These are phyloP conservation scores for Phytophthora sansomeana DNA, from an alignment of 352 stramenopile genomes.

Conservation along the genomic window DNA sequence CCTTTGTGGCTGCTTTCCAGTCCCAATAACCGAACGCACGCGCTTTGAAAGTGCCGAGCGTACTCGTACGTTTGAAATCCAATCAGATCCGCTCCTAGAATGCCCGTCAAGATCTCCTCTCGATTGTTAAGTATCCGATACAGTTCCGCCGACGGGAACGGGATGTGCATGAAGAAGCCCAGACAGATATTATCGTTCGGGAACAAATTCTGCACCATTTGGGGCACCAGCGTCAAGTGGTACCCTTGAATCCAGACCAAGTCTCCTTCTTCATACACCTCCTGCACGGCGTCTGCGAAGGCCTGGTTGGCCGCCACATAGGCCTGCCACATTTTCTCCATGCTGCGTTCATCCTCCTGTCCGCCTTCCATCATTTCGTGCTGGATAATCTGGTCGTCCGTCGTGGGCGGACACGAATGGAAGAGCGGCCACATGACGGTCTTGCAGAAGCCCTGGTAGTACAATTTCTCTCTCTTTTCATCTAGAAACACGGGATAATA, in stretches of 20 bases:
- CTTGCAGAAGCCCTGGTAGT: conserved; percentile 93
- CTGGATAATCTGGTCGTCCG: conserved; percentile 75
- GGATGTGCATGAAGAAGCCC: conserved; percentile 92
- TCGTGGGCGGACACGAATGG: conserved; percentile 86
- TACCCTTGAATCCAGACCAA: conserved; percentile 93
- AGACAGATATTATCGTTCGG: conserved; percentile 91
- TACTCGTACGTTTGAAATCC: conserved; percentile 94
- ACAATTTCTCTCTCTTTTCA: conserved; percentile 84
- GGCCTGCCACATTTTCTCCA: conserved; percentile 89
- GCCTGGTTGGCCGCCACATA: conserved; percentile 90
- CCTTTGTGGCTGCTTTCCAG: conserved; percentile 90
- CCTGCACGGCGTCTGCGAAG: conserved; percentile 88
- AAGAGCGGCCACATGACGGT: conserved; percentile 93
- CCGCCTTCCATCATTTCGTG: conserved; percentile 61
- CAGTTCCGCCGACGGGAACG: conserved; percentile 90
- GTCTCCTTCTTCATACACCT: conserved; percentile 91
- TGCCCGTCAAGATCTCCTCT: conserved; percentile 88
- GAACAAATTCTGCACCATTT: conserved; percentile 91
- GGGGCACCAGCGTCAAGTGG: conserved; percentile 89
- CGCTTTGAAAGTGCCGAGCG: conserved; percentile 90
- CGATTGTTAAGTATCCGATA: conserved; percentile 92
- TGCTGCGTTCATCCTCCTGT: conserved; percentile 66
- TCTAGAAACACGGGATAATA: conserved; percentile 93
- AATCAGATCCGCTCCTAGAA: conserved; percentile 89
- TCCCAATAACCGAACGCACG: conserved; percentile 84